Percentiles rank a stretch among this genome's conserved stretches.
Evolutionary conservation across 1,284 basidiomycete genomes (phyloP).

Genomic region (Rugosomyces carneus): DNA sequence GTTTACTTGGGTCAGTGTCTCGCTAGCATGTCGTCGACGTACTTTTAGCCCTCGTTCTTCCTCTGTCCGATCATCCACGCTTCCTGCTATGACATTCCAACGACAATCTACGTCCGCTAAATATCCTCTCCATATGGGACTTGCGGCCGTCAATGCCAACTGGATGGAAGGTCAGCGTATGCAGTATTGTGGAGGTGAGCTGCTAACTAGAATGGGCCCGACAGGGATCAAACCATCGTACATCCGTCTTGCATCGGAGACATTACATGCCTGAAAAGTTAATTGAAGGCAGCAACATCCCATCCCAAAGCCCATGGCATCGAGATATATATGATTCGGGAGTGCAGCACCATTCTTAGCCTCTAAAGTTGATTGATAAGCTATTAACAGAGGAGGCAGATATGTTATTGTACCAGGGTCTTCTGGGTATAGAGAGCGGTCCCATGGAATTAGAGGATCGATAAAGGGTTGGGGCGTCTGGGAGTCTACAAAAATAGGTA

Average conservation of each 20-base stretch:
- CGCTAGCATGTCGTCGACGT: slow-evolving; percentile 7
- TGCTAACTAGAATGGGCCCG: slow-evolving; percentile 84
- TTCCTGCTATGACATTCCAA: slow-evolving; percentile 97
- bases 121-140: slow-evolving; percentile 91
- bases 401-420: slow-evolving; percentile 54
- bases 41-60: slow-evolving; percentile 90
- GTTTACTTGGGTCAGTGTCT: background rate
- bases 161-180: slow-evolving; percentile 26
- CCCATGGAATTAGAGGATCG: slow-evolving; percentile 85
- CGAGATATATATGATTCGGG: slow-evolving; percentile 93
- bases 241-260: slow-evolving; percentile 85
- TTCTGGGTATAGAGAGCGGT: slow-evolving; percentile 74
- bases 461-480: slow-evolving; percentile 87
- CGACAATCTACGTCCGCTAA: slow-evolving; percentile 96
- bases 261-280: slow-evolving; percentile 95
- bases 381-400: background rate
- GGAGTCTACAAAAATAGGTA: slow-evolving; percentile 88
- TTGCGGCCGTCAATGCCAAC: slow-evolving; percentile 92
- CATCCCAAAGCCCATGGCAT: slow-evolving; percentile 99
- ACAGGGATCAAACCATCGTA: slow-evolving; percentile 95
- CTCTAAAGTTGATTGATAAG: slow-evolving; percentile 39
- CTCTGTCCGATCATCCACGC: slow-evolving; percentile 93
- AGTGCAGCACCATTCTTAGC: slow-evolving; percentile 85
- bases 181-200: background rate
- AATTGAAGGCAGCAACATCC: slow-evolving; percentile 97